Conservation (phyloP, 2,329 filamentous ascomycete genomes). For the Lachnellula hyalina region DNA sequence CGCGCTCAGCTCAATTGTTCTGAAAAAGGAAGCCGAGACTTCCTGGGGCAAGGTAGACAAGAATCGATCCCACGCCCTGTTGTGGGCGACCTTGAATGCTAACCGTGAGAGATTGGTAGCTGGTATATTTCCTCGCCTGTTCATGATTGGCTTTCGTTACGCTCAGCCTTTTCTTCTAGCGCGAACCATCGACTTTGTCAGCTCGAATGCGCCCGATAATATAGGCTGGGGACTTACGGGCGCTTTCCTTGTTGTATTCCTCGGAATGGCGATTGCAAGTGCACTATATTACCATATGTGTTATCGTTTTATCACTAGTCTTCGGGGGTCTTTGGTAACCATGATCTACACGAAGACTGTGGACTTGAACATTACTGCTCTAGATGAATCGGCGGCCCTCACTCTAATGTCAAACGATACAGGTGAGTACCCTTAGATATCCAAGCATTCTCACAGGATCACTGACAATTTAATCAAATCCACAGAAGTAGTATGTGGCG, state of each 20-base stretch:
- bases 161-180: constrained; percentile 20
- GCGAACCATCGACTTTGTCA: constrained; percentile 11
- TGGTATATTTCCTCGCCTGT: constrained; percentile 13
- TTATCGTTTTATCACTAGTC: constrained; percentile 21
- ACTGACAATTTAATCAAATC: background rate
- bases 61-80: background rate
- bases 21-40: background rate
- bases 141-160: constrained; percentile 17
- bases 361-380: constrained; percentile 17
- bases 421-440: background rate
- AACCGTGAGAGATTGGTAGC: constrained; percentile 6
- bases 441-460: background rate
- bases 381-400: constrained; percentile 25
- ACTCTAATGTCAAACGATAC: constrained; percentile 29
- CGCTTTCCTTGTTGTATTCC: constrained; percentile 19
- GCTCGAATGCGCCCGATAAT: constrained; percentile 9
- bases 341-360: constrained; percentile 27
- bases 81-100: background rate
- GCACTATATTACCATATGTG: constrained; percentile 22
- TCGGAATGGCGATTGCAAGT: constrained; percentile 16
- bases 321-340: constrained; percentile 26
- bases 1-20: constrained; percentile 6
- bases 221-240: constrained; percentile 18
- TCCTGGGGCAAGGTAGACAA: background rate
- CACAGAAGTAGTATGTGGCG: constrained; percentile 19